Base-by-base conservation (phyloP, 768 basidiomycete genomes). In the Mycena metata region DNA sequence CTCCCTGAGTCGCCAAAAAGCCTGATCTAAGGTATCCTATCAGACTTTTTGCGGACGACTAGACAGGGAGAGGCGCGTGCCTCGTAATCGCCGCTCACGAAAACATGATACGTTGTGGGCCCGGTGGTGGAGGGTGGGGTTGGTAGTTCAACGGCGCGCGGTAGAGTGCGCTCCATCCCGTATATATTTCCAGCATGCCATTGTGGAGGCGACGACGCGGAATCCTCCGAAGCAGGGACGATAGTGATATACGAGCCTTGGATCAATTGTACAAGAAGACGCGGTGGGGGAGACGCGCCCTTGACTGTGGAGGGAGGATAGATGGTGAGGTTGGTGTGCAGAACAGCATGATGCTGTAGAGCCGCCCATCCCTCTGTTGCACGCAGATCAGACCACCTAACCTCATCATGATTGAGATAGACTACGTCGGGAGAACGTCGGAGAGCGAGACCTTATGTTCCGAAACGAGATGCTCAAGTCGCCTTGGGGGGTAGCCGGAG, bases 141-240 rank as follows among this genome's bases (percentile, higher is more conserved):
- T 35, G 90, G 92, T 51, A 91, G 80, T 26, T 76, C 77, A 39
- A 90, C 83, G 39, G 79, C 64, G 64, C 85, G 87, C 17, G 83
- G 82, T 13, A 87, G 82, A 21, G 88, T 79, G 33, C 81, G 80
- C 64, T 88, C 85, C 78, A 92, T 82, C 24, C 83, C 81, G 76
- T 97, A 97, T n/a, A 97, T 89, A 75, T 97, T 94, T 39, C 94
- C 95, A n/a, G 88, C 79, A 76, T 91, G 86, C 95, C 95, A 97
- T 75, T 86, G 79, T 11, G 82, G 83, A 4, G 78, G 73, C 43
- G 74, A 73, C 46, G 63, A 52, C 16, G 56, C 54, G 15, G 72
- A 57, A 23, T 71, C 30, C 30, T 3, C 60, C 36, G 78, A 60
- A 13, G 74, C 72, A 13, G 92, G 90, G 15, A 91, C 70, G 47